Evolutionary conservation across 2,329 filamentous ascomycete genomes (phyloP).

Genomic region (Colletotrichum lupini): DNA sequence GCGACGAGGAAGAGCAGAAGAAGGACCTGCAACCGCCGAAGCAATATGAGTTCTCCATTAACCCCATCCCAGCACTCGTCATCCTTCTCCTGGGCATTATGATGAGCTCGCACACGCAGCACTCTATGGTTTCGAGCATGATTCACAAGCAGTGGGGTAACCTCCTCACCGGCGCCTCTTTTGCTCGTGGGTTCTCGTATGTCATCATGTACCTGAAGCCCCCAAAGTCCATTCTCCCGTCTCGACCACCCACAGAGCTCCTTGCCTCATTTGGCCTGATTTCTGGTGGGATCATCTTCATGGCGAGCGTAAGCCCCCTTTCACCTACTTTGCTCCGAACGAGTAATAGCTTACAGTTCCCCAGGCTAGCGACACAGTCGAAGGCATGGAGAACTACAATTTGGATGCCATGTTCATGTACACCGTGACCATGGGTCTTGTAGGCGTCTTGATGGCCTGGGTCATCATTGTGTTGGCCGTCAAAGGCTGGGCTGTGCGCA

Average conservation of each 20-base stretch:
- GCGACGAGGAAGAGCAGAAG: constrained; percentile 58
- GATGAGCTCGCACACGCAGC: constrained; percentile 94
- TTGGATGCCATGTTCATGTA: constrained; percentile 95
- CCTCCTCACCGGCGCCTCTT: constrained; percentile 82
- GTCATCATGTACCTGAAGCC: constrained; percentile 82
- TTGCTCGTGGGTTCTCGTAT: constrained; percentile 84
- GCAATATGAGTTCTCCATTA: constrained; percentile 81
- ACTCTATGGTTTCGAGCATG: constrained; percentile 87
- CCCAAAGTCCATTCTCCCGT: constrained; percentile 82
- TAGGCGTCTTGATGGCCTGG: constrained; percentile 88
- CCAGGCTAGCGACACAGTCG: constrained; percentile 72
- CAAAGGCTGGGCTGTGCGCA: constrained; percentile 84
- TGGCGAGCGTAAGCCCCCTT: constrained; percentile 77
- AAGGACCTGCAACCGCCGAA: constrained; percentile 62
- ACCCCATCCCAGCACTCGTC: constrained; percentile 87
- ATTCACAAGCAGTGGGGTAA: constrained; percentile 95
- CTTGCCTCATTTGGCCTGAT: constrained; percentile 88
- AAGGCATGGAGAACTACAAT: constrained; percentile 79
- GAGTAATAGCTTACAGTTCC: neutral
- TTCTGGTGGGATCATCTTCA: constrained; percentile 89
- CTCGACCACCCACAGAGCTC: constrained; percentile 91
- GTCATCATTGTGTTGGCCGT: constrained; percentile 80
- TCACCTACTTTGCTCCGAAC: neutral
- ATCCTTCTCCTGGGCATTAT: constrained; percentile 90
- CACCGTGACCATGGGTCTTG: constrained; percentile 86